Evolutionary conservation across 2,329 filamentous ascomycete genomes (phyloP), one percentile per base, ranked within the genome.

Genomic region (Beauveria scarabaeidicola): DNA sequence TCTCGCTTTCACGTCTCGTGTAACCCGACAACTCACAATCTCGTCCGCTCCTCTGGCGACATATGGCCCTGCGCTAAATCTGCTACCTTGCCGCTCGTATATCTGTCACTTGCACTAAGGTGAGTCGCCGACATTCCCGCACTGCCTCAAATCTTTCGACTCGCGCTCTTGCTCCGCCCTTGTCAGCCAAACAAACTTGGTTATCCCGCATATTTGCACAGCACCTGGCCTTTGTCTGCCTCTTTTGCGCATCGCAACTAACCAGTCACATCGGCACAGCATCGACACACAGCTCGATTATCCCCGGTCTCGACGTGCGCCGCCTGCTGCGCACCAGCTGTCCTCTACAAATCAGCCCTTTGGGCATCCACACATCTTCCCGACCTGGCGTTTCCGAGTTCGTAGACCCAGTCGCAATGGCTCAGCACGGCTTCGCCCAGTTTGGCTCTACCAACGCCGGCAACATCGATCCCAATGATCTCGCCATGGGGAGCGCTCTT

Each of bases 381-480:
- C 61, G 61, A 56, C 63, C 61, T 60, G 58, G 63, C 40, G 11
- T 54, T 60, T 44, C 21, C 47, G 47, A 54, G 40, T 59, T 54
- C 60, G 53, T 53, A 59, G 65, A 64, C 40, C 60, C 62, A 62
- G 60, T 64, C 61, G 66, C 66, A 62, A 84, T 84, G 81, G 78
- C 81, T 65, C 80, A 82, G 58, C 80, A 82, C 74, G 73, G 75
- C 66, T 85, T 83, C 71, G 75, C 75, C 68, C 80, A 81, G 65
- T 84, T 83, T 69, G 76, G 75, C 66, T 78, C 78, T 64, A 74
- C 75, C 67, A 80, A 79, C 64, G 78, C 76, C 61, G 76, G 80
- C 52, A 82, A 82, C 68, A 87, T 97, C 69, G 90, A 97, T 69
- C 93, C 93, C 11, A 93, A 90, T 63, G 90, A 94, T 63, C 81